phyloP scores from a whole-genome alignment of 176 grass and related monocot species.

The Avena sativa region DNA sequence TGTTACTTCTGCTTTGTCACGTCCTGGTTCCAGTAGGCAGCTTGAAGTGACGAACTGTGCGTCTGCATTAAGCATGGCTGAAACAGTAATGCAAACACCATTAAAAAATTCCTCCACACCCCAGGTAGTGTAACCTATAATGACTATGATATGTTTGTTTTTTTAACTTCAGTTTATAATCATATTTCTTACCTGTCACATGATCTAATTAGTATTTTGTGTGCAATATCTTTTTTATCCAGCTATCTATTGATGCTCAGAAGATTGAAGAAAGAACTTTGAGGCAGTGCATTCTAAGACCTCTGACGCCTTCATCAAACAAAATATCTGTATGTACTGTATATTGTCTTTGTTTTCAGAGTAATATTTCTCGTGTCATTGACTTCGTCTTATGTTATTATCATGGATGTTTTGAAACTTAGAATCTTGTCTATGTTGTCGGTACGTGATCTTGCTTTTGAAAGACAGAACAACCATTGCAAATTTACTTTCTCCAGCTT shows the following conservation, averaged over 20 bases:
- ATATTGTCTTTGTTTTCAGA: not conserved
- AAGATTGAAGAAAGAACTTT: conserved; percentile 72
- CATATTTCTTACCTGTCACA: not conserved
- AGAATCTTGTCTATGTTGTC: conserved; percentile 2
- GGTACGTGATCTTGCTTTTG: too few species aligned
- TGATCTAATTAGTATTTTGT: conserved; percentile 26
- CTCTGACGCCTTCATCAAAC: conserved; percentile 64
- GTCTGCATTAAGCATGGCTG: conserved; percentile 67
- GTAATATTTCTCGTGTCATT: not conserved
- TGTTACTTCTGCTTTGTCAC: conserved; percentile 34
- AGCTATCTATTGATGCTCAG: conserved; percentile 71
- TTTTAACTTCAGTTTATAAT: not conserved
- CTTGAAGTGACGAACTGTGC: conserved; percentile 35
- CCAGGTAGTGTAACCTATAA: conserved; percentile 53
- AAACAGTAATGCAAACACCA: conserved; percentile 75
- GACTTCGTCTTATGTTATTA: conserved; percentile 11
- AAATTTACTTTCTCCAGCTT: not conserved
- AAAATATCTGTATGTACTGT: conserved; percentile 61
- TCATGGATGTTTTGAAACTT: not conserved
- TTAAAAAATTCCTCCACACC: conserved; percentile 52
- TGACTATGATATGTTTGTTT: conserved; percentile 23
- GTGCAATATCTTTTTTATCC: conserved; percentile 20
- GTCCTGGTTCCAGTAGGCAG: conserved; percentile 37
- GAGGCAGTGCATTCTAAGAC: conserved; percentile 68
- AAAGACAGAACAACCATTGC: not conserved